Evolutionary conservation across 2,329 filamentous ascomycete species (phyloP), one percentile per base, ranked within the genome.

Genomic region (Nectriaceae sp.): DNA sequence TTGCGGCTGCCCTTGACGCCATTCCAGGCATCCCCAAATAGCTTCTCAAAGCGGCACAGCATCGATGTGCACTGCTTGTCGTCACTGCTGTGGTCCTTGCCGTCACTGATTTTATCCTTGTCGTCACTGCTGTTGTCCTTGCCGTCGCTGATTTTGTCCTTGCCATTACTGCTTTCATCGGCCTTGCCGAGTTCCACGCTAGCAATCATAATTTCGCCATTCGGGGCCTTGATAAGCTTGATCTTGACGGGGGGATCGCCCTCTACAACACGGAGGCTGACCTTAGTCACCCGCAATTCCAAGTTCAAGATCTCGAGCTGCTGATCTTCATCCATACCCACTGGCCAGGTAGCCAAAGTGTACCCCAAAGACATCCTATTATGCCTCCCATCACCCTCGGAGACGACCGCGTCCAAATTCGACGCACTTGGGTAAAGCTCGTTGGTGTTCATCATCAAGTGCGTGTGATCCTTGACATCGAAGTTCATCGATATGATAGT

Each of bases 141-240:
- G 37, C 70, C 74, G 37, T 70, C 74, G 54, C 88, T 81, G 64
- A 80, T 33, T 19, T 46, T 26, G 15, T 8, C 15, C 10, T 43
- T 42, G 18, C 63, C 53, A 11, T 69, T 62, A 54, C 65, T 67
- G 39, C 71, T 65, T 42, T 75, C 67, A 35, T 81, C 67, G 35
- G 63, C 53, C 11, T 69, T 62, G 54, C 65, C 67, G 40, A 71
- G 65, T 42, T 75, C 67, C 35, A 82, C 67, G 36, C 70, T 69
- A 37, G 70, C 74, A 54, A 88, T 81, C 64, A 81, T 66, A 31
- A 88, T 70, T 41, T 79, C 76, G 45, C 76, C 77, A 15, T 68
- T 68, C 4, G 75, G 73, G 1, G 79, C 81, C 71, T 84, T 80
- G 64, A 90, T 73, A 16, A 89, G 71, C 57, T 79, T 80, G 39